Conservation (phyloP, 1,284 basidiomycete species). For the Malassezia caprae region DNA sequence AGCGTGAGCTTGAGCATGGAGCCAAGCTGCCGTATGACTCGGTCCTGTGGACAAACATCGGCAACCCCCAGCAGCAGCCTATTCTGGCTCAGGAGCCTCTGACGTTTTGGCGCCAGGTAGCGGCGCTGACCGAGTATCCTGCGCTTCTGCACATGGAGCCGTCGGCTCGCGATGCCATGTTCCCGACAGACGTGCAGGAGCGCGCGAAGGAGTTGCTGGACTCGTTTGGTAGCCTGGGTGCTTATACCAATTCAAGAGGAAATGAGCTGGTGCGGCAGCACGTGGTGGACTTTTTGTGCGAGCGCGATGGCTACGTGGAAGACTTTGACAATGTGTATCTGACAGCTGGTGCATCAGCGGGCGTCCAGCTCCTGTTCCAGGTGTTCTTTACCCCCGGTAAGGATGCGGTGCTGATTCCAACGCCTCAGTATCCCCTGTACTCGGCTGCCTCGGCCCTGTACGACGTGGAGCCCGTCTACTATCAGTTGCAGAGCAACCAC, state of each 20-base stretch:
- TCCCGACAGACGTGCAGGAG: slow-evolving; percentile 74
- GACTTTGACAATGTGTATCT: slow-evolving; percentile 82
- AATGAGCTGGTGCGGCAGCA: slow-evolving; percentile 75
- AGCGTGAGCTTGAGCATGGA: slow-evolving; percentile 29
- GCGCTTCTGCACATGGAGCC: slow-evolving; percentile 60
- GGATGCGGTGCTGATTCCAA: slow-evolving; percentile 80
- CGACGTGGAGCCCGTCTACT: slow-evolving; percentile 70
- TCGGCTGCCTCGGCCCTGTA: slow-evolving; percentile 83
- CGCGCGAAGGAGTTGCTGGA: slow-evolving; percentile 67
- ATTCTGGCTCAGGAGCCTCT: slow-evolving; percentile 85
- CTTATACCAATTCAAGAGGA: slow-evolving; percentile 92
- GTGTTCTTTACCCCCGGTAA: slow-evolving; percentile 60
- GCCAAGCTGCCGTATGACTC: slow-evolving; percentile 66
- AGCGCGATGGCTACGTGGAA: slow-evolving; percentile 56
- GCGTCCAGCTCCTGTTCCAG: slow-evolving; percentile 76
- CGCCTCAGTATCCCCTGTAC: slow-evolving; percentile 95
- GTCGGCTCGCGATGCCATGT: slow-evolving; percentile 51
- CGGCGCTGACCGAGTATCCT: slow-evolving; percentile 84
- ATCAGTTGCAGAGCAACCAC: slow-evolving; percentile 71
- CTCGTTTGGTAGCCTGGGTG: slow-evolving; percentile 89
- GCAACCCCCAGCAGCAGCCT: slow-evolving; percentile 84
- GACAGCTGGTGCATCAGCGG: slow-evolving; percentile 82
- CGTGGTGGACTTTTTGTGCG: slow-evolving; percentile 77
- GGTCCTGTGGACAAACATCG: slow-evolving; percentile 91
- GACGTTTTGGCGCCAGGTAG: slow-evolving; percentile 84